Percentiles rank a stretch among this genome's conserved stretches.
These are phyloP conservation scores for Tylopilus sp. DNA, from an alignment of 768 basidiomycete genomes.

Conservation along the genomic window DNA sequence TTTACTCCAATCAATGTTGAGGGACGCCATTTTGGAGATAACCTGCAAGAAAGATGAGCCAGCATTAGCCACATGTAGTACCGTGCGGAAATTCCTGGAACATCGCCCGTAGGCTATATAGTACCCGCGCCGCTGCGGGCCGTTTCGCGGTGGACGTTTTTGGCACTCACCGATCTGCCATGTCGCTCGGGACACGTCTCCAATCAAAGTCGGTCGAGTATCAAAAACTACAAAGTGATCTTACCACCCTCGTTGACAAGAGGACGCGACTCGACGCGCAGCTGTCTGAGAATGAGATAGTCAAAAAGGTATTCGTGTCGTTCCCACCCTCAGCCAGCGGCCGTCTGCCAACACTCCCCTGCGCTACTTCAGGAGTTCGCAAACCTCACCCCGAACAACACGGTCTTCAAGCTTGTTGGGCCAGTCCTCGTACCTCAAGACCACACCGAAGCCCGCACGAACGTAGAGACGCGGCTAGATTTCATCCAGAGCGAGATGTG, in stretches of 20 bases:
- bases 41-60: not conserved
- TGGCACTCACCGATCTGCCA: slow-evolving; percentile 24
- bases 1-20: slow-evolving; percentile 52
- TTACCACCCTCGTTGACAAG: slow-evolving; percentile 70
- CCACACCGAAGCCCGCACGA: slow-evolving; percentile 77
- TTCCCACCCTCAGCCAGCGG: not conserved
- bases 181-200: slow-evolving; percentile 58
- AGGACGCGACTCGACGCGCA: slow-evolving; percentile 89
- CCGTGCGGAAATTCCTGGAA: slow-evolving; percentile 10
- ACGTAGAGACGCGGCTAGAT: slow-evolving; percentile 85
- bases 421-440: slow-evolving; percentile 91
- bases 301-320: slow-evolving; percentile 64
- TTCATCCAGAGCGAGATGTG: slow-evolving; percentile 90
- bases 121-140: too few relatives aligned
- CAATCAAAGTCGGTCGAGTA: slow-evolving; percentile 72
- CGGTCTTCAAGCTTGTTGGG: slow-evolving; percentile 87
- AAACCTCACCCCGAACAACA: slow-evolving; percentile 67
- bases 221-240: slow-evolving; percentile 76
- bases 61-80: not conserved
- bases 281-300: slow-evolving; percentile 85
- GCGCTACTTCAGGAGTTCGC: slow-evolving; percentile 68
- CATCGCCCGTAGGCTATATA: too few relatives aligned
- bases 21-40: slow-evolving; percentile 21
- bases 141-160: slow-evolving; percentile 8
- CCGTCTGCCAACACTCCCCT: not conserved